Base-by-base conservation (phyloP, 371 early-diverging fungal species). In the Nematocida sp. region DNA sequence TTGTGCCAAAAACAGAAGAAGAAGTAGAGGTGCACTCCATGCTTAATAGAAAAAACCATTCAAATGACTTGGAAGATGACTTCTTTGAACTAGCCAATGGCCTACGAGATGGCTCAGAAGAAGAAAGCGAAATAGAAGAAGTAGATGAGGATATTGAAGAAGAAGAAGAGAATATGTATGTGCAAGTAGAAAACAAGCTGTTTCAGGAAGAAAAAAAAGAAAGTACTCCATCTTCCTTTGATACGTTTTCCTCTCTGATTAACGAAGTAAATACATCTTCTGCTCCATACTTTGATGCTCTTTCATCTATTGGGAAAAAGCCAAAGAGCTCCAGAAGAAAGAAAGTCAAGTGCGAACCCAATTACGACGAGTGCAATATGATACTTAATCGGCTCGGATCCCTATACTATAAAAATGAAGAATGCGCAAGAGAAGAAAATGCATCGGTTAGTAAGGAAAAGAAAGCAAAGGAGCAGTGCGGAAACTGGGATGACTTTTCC, bases 401-500 rank as follows among this genome's bases (percentile, higher is more conserved):
- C 36, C 35, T 45, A n/a, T 26, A 42, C 50, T 7, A 13, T 5
- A 7, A 4, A 23, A 28, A 28, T 53, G 7, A 28, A 53, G 26
- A 23, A 53, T 9, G 32, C 33, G 39, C 23, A 54, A 20, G 25
- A 45, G 16, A 20, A 39, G 32, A 55, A 47, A 5, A 49, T 18
- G 39, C 28, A 9, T 20, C 49, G 30, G 32, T 53, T 36, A 61
- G 36, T 30, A 32, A 36, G 42, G 30, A 36, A 59, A 51, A 20
- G n/a, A 35, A n/a, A 32, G 28, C 59, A 16, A 45, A 71, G 4
- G 33, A 55, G 54, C 53, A 9, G 25, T 71, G 75, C 47, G 75
- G 54, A 38, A 71, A 71, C 64, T 71, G 75, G 75, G 75, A 71
- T 35, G 64, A 71, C 30, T n/a, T n/a, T n/a, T n/a, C n/a, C n/a